These are phyloP conservation scores for Acrocalymma vagum DNA, from an alignment of 2,329 filamentous ascomycete species.

Conservation along the genomic window DNA sequence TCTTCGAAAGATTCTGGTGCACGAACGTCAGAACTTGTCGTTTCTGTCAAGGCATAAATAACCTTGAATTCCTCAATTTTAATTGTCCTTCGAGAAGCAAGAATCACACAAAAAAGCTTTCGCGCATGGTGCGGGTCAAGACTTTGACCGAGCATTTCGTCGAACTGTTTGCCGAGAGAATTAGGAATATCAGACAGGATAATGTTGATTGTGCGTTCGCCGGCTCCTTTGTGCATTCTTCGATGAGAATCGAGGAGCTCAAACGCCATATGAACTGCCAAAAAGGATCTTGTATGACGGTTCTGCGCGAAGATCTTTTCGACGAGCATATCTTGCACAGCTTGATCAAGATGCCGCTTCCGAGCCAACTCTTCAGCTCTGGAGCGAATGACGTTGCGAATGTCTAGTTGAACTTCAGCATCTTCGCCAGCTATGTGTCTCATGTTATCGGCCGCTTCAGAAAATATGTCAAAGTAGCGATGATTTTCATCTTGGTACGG, in stretches of 20 bases:
- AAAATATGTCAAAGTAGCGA: not conserved
- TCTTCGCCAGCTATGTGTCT: constrained; percentile 4
- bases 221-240: constrained; percentile 1
- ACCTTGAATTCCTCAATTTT: constrained; percentile 4
- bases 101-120: constrained; percentile 4
- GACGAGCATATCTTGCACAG: constrained; percentile 1
- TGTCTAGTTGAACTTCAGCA: constrained; percentile 3
- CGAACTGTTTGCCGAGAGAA: constrained; percentile 5
- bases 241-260: constrained; percentile 4
- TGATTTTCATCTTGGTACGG: constrained; percentile 7
- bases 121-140: constrained; percentile 5
- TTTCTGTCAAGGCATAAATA: constrained; percentile 3
- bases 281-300: constrained; percentile 1
- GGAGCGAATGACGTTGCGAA: constrained; percentile 3
- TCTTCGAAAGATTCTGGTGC: not conserved
- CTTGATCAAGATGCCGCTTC: constrained; percentile 1
- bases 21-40: not conserved
- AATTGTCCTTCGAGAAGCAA: constrained; percentile 4
- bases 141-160: constrained; percentile 4
- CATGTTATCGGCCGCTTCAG: not conserved
- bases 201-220: not conserved
- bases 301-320: constrained; percentile 3
- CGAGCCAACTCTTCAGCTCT: constrained; percentile 5
- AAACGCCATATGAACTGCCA: constrained; percentile 6
- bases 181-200: constrained; percentile 5